Conservation (phyloP, 1,139 yeast species). For the Yamadazyma friedrichii region DNA sequence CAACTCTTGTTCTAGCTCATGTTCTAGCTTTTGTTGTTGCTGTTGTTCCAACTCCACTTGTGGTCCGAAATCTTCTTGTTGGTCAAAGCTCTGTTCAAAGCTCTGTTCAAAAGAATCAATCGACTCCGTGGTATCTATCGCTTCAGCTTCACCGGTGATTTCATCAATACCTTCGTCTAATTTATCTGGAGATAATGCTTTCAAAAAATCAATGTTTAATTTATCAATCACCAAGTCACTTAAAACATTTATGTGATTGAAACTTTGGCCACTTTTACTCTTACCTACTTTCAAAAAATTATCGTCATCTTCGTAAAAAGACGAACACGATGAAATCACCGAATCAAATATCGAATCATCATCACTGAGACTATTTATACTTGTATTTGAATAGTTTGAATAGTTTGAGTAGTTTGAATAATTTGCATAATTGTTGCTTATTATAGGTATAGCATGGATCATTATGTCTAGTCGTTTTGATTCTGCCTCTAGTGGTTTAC, state of each 20-base stretch:
- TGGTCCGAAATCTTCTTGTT: background rate
- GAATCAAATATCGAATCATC: conserved; percentile 13
- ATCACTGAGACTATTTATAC: conserved; percentile 9
- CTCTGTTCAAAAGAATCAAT: too few relatives aligned
- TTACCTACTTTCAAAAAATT: conserved; percentile 2
- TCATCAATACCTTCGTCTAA: background rate
- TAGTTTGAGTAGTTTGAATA: background rate
- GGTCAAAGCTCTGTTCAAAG: too few relatives aligned
- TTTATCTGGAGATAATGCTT: background rate
- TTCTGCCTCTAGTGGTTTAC: background rate
- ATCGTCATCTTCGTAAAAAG: conserved; percentile 10
- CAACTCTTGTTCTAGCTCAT: conserved; percentile 9
- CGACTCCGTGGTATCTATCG: too few relatives aligned
- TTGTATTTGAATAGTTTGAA: conserved; percentile 1
- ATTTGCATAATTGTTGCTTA: background rate
- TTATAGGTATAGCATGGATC: background rate
- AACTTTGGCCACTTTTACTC: background rate
- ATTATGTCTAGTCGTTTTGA: background rate
- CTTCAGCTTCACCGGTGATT: too few relatives aligned
- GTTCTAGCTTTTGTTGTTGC: too few relatives aligned
- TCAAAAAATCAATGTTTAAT: conserved; percentile 1
- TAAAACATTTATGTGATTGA: conserved; percentile 2
- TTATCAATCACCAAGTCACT: conserved; percentile 4
- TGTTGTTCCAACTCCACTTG: too few relatives aligned
- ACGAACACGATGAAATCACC: background rate